Percentiles rank a stretch among this genome's conserved stretches.
These are phyloP conservation scores for Leishmania gerbilli DNA, from an alignment of 208 protist genomes.

Conservation along the genomic window DNA sequence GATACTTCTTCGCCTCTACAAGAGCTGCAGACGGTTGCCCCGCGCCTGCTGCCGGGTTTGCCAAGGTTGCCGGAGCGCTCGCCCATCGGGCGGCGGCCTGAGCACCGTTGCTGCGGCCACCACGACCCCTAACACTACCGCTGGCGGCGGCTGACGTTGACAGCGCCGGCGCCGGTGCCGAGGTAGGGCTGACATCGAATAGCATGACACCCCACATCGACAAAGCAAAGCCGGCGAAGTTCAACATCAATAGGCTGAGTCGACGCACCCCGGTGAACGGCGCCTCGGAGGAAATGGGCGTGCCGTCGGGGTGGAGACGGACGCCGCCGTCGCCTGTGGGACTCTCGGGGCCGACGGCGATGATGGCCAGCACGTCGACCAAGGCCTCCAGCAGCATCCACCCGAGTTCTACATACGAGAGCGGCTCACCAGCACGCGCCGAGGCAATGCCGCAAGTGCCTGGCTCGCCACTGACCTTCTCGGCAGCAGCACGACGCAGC, in stretches of 20 bases:
- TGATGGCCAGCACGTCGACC: conserved; percentile 20
- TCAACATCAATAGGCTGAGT: conserved; percentile 21
- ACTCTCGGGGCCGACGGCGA: conserved; percentile 10
- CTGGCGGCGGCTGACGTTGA: neutral
- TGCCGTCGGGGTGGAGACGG: conserved; percentile 18
- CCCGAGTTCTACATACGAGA: conserved; percentile 20
- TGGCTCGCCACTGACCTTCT: neutral
- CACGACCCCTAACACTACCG: neutral
- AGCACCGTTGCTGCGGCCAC: conserved; percentile 8
- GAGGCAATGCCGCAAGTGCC: conserved; percentile 12
- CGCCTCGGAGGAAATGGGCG: neutral
- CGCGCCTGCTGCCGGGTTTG: neutral
- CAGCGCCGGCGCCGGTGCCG: neutral
- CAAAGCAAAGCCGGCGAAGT: conserved; percentile 21
- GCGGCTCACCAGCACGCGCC: neutral
- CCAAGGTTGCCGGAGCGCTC: neutral
- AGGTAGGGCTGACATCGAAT: conserved; percentile 17
- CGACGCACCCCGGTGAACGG: conserved; percentile 26
- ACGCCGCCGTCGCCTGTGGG: neutral
- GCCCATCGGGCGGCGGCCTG: neutral
- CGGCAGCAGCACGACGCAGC: conserved; percentile 13
- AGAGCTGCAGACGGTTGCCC: neutral
- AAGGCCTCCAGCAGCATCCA: conserved; percentile 32
- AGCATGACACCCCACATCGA: conserved; percentile 25
- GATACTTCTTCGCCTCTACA: conserved; percentile 26